Evolutionary conservation across 805 yeast species (phyloP).

Genomic region (Maudiozyma serrabonitensis): DNA sequence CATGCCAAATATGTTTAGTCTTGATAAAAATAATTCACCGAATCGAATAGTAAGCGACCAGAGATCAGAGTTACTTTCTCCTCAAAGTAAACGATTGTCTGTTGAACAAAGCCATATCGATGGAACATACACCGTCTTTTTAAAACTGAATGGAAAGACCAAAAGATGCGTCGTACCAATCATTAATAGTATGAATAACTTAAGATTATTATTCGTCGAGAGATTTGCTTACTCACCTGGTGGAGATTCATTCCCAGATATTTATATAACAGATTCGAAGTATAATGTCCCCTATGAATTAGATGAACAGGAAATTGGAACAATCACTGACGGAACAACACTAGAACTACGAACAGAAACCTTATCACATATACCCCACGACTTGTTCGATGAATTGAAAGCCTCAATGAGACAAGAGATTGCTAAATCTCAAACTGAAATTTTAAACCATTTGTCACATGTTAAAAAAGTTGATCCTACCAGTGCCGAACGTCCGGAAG

Average conservation of each 20-base stretch:
- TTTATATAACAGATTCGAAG: slow-evolving; percentile 57
- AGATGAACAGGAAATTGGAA: slow-evolving; percentile 56
- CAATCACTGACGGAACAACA: slow-evolving; percentile 50
- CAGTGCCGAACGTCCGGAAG: no score
- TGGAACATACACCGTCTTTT: slow-evolving; percentile 29
- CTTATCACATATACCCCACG: not conserved
- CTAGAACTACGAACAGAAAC: slow-evolving; percentile 36
- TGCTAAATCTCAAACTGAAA: slow-evolving; percentile 7
- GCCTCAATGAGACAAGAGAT: slow-evolving; percentile 9
- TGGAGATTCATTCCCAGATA: slow-evolving; percentile 60
- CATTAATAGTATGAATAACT: slow-evolving; percentile 32
- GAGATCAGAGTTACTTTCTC: not conserved
- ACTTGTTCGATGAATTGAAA: slow-evolving; percentile 6
- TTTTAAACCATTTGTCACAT: slow-evolving; percentile 2
- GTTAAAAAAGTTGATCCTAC: not conserved
- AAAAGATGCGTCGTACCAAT: slow-evolving; percentile 37
- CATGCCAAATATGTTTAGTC: not conserved
- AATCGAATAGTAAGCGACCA: not conserved
- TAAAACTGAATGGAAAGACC: slow-evolving; percentile 43
- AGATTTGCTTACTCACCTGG: slow-evolving; percentile 80
- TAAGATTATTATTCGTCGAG: slow-evolving; percentile 72
- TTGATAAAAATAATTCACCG: not conserved
- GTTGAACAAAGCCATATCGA: not conserved
- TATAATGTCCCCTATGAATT: slow-evolving; percentile 65
- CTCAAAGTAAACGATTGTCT: not conserved